Percentiles rank a stretch among this genome's conserved stretches.
Evolutionary conservation across 2,329 filamentous ascomycete species (phyloP).

Genomic region (Penicillium sp.): DNA sequence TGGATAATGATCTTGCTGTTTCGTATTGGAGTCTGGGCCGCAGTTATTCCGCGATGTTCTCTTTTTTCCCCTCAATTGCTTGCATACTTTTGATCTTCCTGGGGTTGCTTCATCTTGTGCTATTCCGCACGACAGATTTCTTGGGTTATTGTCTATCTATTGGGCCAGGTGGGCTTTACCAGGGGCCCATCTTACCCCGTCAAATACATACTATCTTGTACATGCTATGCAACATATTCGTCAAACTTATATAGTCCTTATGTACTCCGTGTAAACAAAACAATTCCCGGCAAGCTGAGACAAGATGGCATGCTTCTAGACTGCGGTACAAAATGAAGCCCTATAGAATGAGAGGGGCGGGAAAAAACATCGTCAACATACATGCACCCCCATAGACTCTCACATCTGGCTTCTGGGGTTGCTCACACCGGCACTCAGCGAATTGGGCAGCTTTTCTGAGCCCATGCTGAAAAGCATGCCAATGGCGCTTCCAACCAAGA

Average conservation of each 20-base stretch:
- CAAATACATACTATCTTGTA: not conserved
- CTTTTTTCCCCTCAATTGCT: not conserved
- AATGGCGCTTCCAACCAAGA: slow-evolving; percentile 69
- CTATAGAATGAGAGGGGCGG: not conserved
- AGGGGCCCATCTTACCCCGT: not conserved
- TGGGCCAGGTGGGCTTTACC: not conserved
- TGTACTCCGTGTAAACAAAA: not conserved
- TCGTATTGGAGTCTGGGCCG: not conserved
- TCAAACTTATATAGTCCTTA: not conserved
- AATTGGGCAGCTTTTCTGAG: slow-evolving; percentile 83
- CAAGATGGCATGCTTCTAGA: not conserved
- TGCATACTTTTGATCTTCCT: not conserved
- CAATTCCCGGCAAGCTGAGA: not conserved
- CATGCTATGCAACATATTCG: not conserved
- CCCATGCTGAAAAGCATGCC: slow-evolving; percentile 81
- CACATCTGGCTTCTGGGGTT: slow-evolving; percentile 58
- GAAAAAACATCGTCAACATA: not conserved
- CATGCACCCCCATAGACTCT: slow-evolving; percentile 5
- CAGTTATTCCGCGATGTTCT: not conserved
- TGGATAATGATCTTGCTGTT: not conserved
- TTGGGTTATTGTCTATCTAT: not conserved
- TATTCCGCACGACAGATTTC: not conserved
- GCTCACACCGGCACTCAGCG: slow-evolving; percentile 93
- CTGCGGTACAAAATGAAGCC: not conserved
- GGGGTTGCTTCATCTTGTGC: not conserved